phyloP scores from a whole-genome alignment of 306 rosid species.

The Castanea mollissima region DNA sequence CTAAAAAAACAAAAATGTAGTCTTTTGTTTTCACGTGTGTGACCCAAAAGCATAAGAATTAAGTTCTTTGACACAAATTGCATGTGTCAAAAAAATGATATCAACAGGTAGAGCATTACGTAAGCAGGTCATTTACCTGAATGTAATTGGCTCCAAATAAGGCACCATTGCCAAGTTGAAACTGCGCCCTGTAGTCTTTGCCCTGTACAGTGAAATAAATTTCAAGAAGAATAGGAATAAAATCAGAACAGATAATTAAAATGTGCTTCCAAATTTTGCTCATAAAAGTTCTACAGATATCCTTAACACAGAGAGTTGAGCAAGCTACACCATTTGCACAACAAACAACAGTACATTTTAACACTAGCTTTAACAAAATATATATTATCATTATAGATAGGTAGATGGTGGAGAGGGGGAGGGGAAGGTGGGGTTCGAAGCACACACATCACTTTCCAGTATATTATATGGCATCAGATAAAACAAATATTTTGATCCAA shows the following conservation, averaged over 20 bases:
- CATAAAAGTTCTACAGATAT: background rate
- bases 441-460: background rate
- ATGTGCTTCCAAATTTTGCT: background rate
- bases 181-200: slow-evolving; percentile 74
- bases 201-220: slow-evolving; percentile 53
- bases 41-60: background rate
- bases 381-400: too few species aligned
- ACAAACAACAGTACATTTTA: too few species aligned
- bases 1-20: background rate
- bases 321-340: too few species aligned
- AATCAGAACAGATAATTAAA: background rate
- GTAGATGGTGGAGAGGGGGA: too few species aligned
- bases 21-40: background rate
- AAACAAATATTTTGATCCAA: background rate
- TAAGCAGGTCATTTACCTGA: slow-evolving; percentile 55
- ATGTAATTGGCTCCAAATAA: slow-evolving; percentile 92
- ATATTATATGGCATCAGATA: background rate
- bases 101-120: background rate
- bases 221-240: too few species aligned
- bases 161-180: slow-evolving; percentile 96
- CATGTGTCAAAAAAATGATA: background rate
- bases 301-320: too few species aligned
- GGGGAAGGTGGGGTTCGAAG: too few species aligned
- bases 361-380: too few species aligned
- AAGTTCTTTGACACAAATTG: background rate